phyloP scores from a whole-genome alignment of 2,329 filamentous ascomycete genomes.

The Thielaviopsis populi region DNA sequence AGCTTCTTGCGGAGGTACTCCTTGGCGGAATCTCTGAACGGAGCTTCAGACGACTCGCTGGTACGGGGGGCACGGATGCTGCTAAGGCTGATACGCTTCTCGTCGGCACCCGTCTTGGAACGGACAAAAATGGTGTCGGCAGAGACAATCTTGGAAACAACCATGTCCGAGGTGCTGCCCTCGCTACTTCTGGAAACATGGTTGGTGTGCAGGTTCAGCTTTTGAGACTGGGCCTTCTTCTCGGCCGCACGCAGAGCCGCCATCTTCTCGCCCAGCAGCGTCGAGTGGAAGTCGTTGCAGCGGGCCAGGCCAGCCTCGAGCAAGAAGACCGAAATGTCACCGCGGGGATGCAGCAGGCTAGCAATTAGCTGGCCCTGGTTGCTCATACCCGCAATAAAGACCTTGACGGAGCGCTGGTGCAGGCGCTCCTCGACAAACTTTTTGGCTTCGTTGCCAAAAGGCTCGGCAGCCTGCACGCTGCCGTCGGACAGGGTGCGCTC shows the following conservation, averaged over 20 bases:
- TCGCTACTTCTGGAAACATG: slow-evolving; percentile 42
- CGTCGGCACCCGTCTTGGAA: slow-evolving; percentile 61
- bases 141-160: slow-evolving; percentile 70
- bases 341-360: slow-evolving; percentile 70
- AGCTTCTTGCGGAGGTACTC: slow-evolving; percentile 86
- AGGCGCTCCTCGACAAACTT: slow-evolving; percentile 75
- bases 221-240: slow-evolving; percentile 62
- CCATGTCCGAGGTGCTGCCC: slow-evolving; percentile 51
- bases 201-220: slow-evolving; percentile 67
- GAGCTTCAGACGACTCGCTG: slow-evolving; percentile 70
- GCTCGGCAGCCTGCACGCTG: slow-evolving; percentile 70
- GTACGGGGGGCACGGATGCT: slow-evolving; percentile 88
- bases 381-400: slow-evolving; percentile 72
- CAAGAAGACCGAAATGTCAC: slow-evolving; percentile 84
- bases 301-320: slow-evolving; percentile 78
- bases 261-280: slow-evolving; percentile 81
- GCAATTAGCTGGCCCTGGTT: slow-evolving; percentile 88
- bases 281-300: slow-evolving; percentile 93
- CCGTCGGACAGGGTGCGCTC: slow-evolving; percentile 69
- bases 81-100: slow-evolving; percentile 84
- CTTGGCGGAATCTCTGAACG: slow-evolving; percentile 86
- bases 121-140: slow-evolving; percentile 81
- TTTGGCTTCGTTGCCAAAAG: slow-evolving; percentile 77
- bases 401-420: slow-evolving; percentile 70
- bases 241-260: slow-evolving; percentile 70